These are phyloP conservation scores for Chlamydomonas sp. DNA, from an alignment of 139 green algal species.

Conservation along the genomic window DNA sequence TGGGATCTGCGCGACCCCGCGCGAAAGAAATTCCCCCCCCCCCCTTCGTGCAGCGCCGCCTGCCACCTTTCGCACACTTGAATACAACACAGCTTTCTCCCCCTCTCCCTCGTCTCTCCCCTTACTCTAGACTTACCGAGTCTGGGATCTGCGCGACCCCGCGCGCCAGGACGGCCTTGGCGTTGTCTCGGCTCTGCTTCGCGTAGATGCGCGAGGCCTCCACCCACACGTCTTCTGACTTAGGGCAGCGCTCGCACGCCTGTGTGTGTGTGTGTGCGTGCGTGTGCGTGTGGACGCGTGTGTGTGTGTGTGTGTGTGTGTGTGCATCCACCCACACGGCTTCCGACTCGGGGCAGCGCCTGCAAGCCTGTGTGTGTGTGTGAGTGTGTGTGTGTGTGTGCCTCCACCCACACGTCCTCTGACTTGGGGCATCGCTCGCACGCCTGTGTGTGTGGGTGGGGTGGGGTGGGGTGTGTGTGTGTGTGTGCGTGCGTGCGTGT, in stretches of 20 bases:
- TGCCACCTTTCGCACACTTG: neutral
- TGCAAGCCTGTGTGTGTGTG: neutral
- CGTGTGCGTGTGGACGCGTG: no score
- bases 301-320: no score
- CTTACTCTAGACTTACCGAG: conserved; percentile 6
- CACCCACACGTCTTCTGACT: conserved; percentile 96
- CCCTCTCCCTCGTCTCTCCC: neutral
- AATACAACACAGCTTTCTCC: neutral
- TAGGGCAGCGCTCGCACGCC: conserved; percentile 63
- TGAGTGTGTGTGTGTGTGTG: conserved; percentile 15
- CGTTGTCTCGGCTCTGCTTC: conserved; percentile 44
- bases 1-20: neutral
- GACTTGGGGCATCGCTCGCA: conserved; percentile 74
- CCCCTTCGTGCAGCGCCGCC: neutral
- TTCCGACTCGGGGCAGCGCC: no score
- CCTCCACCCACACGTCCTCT: conserved; percentile 91
- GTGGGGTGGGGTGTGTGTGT: conserved; percentile 5
- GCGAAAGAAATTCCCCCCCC: no score
- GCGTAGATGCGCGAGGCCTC: conserved; percentile 66
- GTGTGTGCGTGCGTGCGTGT: neutral
- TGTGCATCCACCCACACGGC: no score
- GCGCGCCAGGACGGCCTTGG: conserved; percentile 50
- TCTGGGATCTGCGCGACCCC: conserved; percentile 24
- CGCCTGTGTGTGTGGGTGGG: conserved; percentile 34
- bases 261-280: no score